Conservation (phyloP, 2,329 filamentous ascomycete genomes). For the Fusarium pininemorale region DNA sequence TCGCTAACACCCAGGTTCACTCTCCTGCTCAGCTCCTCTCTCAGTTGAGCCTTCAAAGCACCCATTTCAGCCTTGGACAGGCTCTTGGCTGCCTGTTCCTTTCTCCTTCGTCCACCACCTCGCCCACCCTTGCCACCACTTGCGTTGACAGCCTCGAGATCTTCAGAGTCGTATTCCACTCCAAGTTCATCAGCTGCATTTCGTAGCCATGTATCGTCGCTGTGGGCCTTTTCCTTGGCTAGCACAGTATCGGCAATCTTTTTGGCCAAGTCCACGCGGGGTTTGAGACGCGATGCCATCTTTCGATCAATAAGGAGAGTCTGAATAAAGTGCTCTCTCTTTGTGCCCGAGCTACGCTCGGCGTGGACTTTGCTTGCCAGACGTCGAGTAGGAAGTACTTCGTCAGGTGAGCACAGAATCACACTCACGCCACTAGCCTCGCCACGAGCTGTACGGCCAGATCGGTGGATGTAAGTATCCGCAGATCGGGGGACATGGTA, state of each 20-base stretch:
- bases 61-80: constrained; percentile 79
- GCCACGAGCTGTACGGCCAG: constrained; percentile 90
- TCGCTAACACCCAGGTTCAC: constrained; percentile 91
- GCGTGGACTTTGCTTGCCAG: constrained; percentile 90
- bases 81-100: constrained; percentile 74
- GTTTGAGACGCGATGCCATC: constrained; percentile 78
- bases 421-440: constrained; percentile 81
- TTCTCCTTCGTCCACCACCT: constrained; percentile 76
- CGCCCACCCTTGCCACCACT: constrained; percentile 71
- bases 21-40: constrained; percentile 72
- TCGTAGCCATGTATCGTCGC: constrained; percentile 85
- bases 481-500: constrained; percentile 94
- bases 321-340: constrained; percentile 74
- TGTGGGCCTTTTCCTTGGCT: constrained; percentile 86
- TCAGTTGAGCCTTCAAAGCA: constrained; percentile 75
- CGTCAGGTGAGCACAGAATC: constrained; percentile 89
- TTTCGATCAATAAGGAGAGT: constrained; percentile 86
- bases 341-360: constrained; percentile 55
- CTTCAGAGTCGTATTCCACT: constrained; percentile 91
- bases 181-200: constrained; percentile 90
- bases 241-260: constrained; percentile 82
- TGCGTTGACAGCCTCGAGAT: constrained; percentile 83
- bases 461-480: constrained; percentile 94
- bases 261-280: constrained; percentile 83
- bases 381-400: constrained; percentile 84